These are phyloP conservation scores for Monosporascus ibericus DNA, from an alignment of 2,329 filamentous ascomycete genomes.

Conservation along the genomic window DNA sequence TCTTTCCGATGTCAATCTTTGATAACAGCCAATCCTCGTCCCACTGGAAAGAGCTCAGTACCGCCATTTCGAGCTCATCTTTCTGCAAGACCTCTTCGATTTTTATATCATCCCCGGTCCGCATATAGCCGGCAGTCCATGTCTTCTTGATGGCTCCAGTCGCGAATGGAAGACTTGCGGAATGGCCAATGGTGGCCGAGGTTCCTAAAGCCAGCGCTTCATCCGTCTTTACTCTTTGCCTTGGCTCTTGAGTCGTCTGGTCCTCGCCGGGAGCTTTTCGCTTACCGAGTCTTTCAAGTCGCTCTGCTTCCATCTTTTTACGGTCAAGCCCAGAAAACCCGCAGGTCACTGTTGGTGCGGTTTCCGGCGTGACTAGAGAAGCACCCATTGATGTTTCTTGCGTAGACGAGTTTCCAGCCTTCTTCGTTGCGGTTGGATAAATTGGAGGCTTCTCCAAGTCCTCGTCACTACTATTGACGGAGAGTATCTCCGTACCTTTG, in stretches of 20 bases:
- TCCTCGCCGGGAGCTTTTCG: conserved; percentile 34
- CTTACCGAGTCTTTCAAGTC: conserved; percentile 65
- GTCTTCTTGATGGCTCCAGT: conserved; percentile 75
- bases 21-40: conserved; percentile 72
- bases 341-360: conserved; percentile 5
- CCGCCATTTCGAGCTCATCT: conserved; percentile 63
- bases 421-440: conserved; percentile 15
- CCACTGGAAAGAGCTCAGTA: conserved; percentile 85
- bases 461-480: conserved; percentile 24
- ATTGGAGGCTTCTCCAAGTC: conserved; percentile 20
- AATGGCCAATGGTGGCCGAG: not conserved
- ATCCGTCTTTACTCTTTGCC: conserved; percentile 14
- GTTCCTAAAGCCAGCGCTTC: not conserved
- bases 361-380: not conserved
- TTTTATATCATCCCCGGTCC: conserved; percentile 67
- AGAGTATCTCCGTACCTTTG: conserved; percentile 24
- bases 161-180: conserved; percentile 33
- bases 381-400: not conserved
- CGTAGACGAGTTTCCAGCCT: conserved; percentile 2
- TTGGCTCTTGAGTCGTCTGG: conserved; percentile 8
- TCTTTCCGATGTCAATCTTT: conserved; percentile 58
- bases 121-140: conserved; percentile 59
- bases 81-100: conserved; percentile 82
- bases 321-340: conserved; percentile 54
- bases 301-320: conserved; percentile 79